phyloP scores from a whole-genome alignment of 2,329 filamentous ascomycete species.

The Amphichorda felina region DNA sequence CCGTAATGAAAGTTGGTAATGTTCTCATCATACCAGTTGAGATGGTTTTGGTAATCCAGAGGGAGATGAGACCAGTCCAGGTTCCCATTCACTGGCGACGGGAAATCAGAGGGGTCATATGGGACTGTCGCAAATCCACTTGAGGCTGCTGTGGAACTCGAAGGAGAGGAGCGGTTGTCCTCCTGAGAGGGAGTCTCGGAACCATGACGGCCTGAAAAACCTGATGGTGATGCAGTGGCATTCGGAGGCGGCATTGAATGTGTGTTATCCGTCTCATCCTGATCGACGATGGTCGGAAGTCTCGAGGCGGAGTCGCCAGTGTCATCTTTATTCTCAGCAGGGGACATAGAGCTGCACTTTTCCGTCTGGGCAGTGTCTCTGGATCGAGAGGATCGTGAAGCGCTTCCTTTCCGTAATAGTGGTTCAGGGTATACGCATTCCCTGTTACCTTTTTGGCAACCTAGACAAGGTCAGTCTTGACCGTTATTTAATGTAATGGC shows the following conservation, averaged over 20 bases:
- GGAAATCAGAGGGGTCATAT: constrained; percentile 14
- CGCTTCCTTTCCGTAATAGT: constrained; percentile 15
- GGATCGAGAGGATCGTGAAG: constrained; percentile 6
- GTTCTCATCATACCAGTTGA: constrained; percentile 67
- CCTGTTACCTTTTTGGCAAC: constrained; percentile 83
- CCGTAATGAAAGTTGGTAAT: constrained; percentile 78
- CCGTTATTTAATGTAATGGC: too few relatives aligned
- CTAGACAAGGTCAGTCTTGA: constrained; percentile 23
- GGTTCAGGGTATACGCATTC: constrained; percentile 84
- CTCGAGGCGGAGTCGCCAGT: constrained; percentile 27
- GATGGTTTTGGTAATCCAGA: constrained; percentile 63
- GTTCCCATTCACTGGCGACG: constrained; percentile 9
- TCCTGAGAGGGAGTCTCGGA: constrained; percentile 43
- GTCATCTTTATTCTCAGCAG: constrained; percentile 38
- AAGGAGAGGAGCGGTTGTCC: constrained; percentile 38
- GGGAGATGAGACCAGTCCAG: constrained; percentile 47
- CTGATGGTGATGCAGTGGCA: constrained; percentile 17
- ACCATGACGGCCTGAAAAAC: constrained; percentile 3
- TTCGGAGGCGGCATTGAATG: neutral
- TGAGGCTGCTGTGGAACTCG: constrained; percentile 26
- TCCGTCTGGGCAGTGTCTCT: constrained; percentile 1
- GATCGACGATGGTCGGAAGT: constrained; percentile 42
- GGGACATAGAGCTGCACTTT: constrained; percentile 34
- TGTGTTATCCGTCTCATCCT: constrained; percentile 32
- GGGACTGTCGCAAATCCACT: constrained; percentile 15